phyloP scores from a whole-genome alignment of 73 alveolate genomes.

The Uronychia binucleata region DNA sequence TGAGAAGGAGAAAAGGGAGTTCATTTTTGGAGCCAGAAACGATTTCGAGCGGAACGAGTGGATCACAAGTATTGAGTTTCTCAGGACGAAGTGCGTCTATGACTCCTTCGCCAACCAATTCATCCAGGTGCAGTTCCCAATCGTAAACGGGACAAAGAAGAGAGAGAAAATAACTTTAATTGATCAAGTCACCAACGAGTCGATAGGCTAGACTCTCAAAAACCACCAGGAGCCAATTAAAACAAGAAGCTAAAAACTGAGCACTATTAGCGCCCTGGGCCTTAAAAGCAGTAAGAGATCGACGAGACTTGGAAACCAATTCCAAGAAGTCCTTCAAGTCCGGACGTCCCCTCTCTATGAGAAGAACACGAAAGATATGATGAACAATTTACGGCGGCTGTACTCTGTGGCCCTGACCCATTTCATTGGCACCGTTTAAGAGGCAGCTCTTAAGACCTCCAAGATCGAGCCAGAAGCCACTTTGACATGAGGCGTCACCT shows the following conservation, averaged over 20 bases:
- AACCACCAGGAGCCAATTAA: neutral
- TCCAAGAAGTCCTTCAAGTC: neutral
- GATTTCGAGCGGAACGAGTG: constrained; percentile 62
- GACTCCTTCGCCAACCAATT: constrained; percentile 48
- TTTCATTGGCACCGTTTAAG: neutral
- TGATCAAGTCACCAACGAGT: neutral
- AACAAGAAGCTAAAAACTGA: neutral
- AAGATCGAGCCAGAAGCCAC: neutral
- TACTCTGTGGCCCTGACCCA: neutral
- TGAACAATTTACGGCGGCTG: neutral
- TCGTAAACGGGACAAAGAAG: neutral
- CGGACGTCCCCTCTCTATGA: neutral
- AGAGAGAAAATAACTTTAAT: neutral
- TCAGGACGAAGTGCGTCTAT: constrained; percentile 54
- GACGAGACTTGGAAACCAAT: neutral
- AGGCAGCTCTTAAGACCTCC: neutral
- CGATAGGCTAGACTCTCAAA: neutral
- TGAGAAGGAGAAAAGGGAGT: constrained; percentile 62
- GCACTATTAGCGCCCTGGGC: neutral
- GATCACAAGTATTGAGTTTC: constrained; percentile 62
- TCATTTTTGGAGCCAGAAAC: constrained; percentile 59
- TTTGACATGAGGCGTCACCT: neutral
- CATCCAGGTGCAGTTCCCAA: constrained; percentile 48
- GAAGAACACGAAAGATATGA: neutral
- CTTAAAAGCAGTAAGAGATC: neutral